phyloP scores from a whole-genome alignment of 2,329 filamentous ascomycete genomes.

The Thermochaetoides dissita region DNA sequence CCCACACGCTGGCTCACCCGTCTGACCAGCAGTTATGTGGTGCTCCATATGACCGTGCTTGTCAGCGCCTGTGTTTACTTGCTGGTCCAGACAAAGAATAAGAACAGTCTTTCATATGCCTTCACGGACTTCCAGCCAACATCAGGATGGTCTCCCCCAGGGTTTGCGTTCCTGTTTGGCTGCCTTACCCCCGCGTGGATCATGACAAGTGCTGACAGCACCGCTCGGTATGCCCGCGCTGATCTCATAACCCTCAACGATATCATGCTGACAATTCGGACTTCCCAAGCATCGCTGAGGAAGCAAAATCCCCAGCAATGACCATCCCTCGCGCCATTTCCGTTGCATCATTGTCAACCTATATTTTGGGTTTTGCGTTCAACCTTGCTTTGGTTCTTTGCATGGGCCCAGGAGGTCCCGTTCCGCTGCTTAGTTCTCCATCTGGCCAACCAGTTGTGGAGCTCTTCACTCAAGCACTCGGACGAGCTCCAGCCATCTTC shows the following conservation, averaged over 20 bases:
- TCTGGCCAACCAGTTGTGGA: slow-evolving; percentile 38
- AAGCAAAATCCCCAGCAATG: slow-evolving; percentile 20
- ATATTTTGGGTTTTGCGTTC: slow-evolving; percentile 37
- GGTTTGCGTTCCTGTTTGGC: slow-evolving; percentile 46
- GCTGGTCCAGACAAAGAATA: slow-evolving; percentile 34
- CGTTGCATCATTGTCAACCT: slow-evolving; percentile 38
- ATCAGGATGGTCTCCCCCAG: slow-evolving; percentile 39
- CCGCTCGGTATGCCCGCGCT: slow-evolving; percentile 13
- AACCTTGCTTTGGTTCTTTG: slow-evolving; percentile 42
- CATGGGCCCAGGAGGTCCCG: slow-evolving; percentile 30
- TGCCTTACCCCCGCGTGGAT: slow-evolving; percentile 46
- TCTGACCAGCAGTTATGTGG: slow-evolving; percentile 42
- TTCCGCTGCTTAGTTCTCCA: slow-evolving; percentile 26
- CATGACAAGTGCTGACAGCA: slow-evolving; percentile 32
- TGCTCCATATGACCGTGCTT: slow-evolving; percentile 40
- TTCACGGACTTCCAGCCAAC: slow-evolving; percentile 38
- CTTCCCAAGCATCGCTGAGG: slow-evolving; percentile 29
- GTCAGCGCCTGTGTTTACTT: slow-evolving; percentile 37
- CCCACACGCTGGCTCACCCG: slow-evolving; percentile 45
- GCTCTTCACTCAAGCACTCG: slow-evolving; percentile 41
- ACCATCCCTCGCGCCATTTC: slow-evolving; percentile 37
- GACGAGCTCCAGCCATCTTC: slow-evolving; percentile 36
- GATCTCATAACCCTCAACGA: neutral
- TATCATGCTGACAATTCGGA: neutral
- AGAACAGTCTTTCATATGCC: slow-evolving; percentile 37